Base-by-base conservation (phyloP, 148 eudicot species). In the Vaccinium vitisidaea region DNA sequence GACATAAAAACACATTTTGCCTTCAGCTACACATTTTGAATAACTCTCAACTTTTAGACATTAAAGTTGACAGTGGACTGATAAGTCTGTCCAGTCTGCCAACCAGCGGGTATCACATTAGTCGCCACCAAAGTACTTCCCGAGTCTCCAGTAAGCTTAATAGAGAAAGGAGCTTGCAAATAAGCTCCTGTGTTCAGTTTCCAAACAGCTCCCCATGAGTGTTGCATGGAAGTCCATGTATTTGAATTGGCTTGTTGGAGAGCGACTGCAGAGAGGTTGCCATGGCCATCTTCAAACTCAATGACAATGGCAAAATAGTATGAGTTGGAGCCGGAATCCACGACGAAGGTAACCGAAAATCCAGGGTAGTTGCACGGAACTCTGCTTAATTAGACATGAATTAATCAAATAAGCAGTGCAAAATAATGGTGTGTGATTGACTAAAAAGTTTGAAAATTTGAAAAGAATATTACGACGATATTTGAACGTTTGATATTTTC, bases 181-280 rank as follows among this genome's bases (percentile, higher is more conserved):
- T 56, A 0, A 2, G 86, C 79, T 0, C 80, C 75, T 0, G 73
- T 2, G 9, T 81, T 39, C 14, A 83, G 36, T 39, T 86, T 71
- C 88, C 88, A 88, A 67, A 84, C 86, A 2, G 87, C 88, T 27
- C 90, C 90, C 85, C 84, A 88, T 1, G 83, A 67, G 50, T 84
- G 75, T 49, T 86, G 83, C 90, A 88, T 88, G 4, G 83, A 86
- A 49, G 10, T n/a, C 84, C 86, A 88, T 14, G 79, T 6, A 4
- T 77, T 63, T 6, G 88, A 75, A 55, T 86, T 83, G 15, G 86
- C 84, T 25, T 82, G 77, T 58, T 79, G 77, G 6, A 88, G 75
- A 6, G 84, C 80, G 27, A 86, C 86, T 1, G 79, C 52, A n/a
- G 46, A 16, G 16, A 86, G 83, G 67, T 67, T 69, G 8, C 90